phyloP scores from a whole-genome alignment of 495 filamentous ascomycete genomes.

The Trichoderma gamsii region DNA sequence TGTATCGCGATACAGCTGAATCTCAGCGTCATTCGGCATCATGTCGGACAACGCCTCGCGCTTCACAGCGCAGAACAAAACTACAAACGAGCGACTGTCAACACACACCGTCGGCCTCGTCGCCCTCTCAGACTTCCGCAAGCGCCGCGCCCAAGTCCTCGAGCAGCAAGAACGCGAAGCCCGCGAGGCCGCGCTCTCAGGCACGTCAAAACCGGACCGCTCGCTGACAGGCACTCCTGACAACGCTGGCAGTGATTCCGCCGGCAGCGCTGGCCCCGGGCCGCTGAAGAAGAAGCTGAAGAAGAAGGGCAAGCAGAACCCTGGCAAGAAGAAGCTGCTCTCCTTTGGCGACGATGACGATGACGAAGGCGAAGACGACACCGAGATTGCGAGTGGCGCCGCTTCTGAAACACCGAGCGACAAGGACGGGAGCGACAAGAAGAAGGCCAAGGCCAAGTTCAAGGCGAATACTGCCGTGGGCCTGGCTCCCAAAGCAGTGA shows the following conservation, averaged over 20 bases:
- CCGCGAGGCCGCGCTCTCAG: conserved; percentile 54
- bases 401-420: conserved; percentile 56
- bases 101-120: conserved; percentile 92
- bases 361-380: conserved; percentile 27
- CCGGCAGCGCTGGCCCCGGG: conserved; percentile 35
- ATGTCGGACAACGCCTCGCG: conserved; percentile 44
- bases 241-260: conserved; percentile 25
- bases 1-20: neutral
- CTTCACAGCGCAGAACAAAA: conserved; percentile 74
- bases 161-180: conserved; percentile 86
- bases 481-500: conserved; percentile 71
- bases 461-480: conserved; percentile 61
- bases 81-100: conserved; percentile 84
- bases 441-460: conserved; percentile 47
- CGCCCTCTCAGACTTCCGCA: conserved; percentile 88
- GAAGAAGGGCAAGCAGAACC: conserved; percentile 29
- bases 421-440: conserved; percentile 38
- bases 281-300: conserved; percentile 34
- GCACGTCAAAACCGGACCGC: conserved; percentile 35
- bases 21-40: conserved; percentile 13
- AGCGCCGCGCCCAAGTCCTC: conserved; percentile 87
- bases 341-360: conserved; percentile 38
- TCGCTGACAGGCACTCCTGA: conserved; percentile 37
- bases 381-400: conserved; percentile 25
- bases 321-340: conserved; percentile 31